Evolutionary conservation across 257 asterid genomes (phyloP).

Genomic region (Penstemon newberryi): DNA sequence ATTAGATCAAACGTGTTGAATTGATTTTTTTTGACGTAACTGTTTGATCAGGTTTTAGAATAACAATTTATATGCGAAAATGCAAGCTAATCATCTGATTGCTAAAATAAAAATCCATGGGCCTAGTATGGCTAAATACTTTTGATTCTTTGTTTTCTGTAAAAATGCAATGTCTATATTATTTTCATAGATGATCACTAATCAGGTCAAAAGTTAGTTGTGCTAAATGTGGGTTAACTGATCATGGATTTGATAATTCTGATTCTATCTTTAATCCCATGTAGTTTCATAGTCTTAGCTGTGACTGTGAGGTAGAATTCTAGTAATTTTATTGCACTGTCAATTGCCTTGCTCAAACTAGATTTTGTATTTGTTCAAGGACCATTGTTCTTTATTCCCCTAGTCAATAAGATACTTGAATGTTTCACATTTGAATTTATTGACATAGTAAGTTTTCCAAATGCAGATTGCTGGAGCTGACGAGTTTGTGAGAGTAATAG

Average conservation of each 20-base stretch:
- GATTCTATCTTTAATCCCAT: neutral
- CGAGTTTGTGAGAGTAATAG: slow-evolving; percentile 84
- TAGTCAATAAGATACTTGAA: neutral
- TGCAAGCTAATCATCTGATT: no score
- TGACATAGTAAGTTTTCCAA: neutral
- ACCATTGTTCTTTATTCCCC: neutral
- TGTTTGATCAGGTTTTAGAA: no score
- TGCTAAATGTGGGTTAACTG: neutral
- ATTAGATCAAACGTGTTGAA: no score
- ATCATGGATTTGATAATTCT: neutral
- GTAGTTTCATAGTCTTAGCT: neutral
- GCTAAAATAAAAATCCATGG: no score
- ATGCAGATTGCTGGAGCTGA: slow-evolving; percentile 84
- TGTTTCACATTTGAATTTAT: neutral
- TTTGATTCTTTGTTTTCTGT: no score
- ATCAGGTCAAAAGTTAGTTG: neutral
- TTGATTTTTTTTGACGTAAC: no score
- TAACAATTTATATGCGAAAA: no score
- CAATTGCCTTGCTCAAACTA: neutral
- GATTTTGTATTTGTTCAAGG: slow-evolving; percentile 4
- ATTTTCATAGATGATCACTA: neutral
- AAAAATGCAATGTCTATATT: neutral
- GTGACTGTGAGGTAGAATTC: neutral
- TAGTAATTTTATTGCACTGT: neutral
- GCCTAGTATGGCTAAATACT: no score